phyloP scores from a whole-genome alignment of 257 asterid genomes.

The Ballota nigra region DNA sequence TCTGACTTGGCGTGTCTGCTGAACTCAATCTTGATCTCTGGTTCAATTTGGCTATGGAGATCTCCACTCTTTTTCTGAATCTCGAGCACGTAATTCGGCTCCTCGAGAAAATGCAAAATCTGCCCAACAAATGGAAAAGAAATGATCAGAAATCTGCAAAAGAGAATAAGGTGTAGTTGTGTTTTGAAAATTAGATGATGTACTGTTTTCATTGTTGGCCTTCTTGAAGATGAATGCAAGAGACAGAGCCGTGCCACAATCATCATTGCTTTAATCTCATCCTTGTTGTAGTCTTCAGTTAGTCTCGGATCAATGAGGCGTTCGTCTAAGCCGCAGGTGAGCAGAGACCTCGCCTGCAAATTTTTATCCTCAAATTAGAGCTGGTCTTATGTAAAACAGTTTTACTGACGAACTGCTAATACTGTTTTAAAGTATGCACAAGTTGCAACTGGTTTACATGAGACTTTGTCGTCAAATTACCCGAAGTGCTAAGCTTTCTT shows the following conservation, averaged over 20 bases:
- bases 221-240: conserved; percentile 75
- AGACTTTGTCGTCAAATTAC: conserved; percentile 21
- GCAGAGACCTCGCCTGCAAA: conserved; percentile 72
- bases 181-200: conserved; percentile 14
- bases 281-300: conserved; percentile 45
- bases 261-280: conserved; percentile 64
- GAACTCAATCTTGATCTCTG: conserved; percentile 28
- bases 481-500: conserved; percentile 73
- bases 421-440: too few relatives aligned
- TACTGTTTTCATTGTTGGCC: conserved; percentile 79
- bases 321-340: conserved; percentile 52
- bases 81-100: conserved; percentile 48
- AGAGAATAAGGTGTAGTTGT: neutral
- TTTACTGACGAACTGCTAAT: neutral
- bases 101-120: conserved; percentile 55
- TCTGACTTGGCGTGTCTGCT: conserved; percentile 27
- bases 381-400: too few relatives aligned
- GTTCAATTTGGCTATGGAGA: conserved; percentile 28
- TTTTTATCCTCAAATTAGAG: neutral
- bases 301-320: conserved; percentile 68
- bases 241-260: conserved; percentile 68
- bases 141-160: neutral
- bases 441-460: too few relatives aligned
- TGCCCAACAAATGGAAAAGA: conserved; percentile 25
- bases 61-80: conserved; percentile 49